Base-by-base conservation (phyloP, 495 filamentous ascomycete genomes). In the Xeromyces bisporus region DNA sequence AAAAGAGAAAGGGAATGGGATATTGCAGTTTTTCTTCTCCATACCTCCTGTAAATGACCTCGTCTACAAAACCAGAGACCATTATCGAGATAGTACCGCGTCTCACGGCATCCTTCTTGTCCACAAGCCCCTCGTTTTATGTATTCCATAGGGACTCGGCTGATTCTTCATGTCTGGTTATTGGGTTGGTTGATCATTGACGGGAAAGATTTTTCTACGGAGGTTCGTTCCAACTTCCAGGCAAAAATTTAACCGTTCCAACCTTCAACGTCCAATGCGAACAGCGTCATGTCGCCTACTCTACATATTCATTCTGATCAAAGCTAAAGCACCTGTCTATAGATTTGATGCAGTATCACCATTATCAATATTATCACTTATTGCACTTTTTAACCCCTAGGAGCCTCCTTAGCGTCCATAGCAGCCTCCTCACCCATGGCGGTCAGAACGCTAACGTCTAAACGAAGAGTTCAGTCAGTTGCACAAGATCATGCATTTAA, bases 381-480 rank as follows among this genome's bases (percentile, higher is more conserved):
- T 47, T 15, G 21, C 6, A 20, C 10, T 21, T 31, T 31, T 20
- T 20, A 17, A 27, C 10, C 26, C 26, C 62, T 53, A 48, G 77
- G 65, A 50, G 79, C 78, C 62, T 96, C 87, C 73, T 97, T 93
- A 62, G 75, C 77, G 53, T 93, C 85, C 50, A 93, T 80, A 43
- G 75, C 80, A 41, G 70, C 67, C 71, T 94, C 83, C 60, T 96
- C 86, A 45, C 79, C 78, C 89, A 99, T 99, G 53, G 89, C 75
- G 38, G 80, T 78, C 51, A 87, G 78, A 58, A 99, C 68, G 43
- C 83, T 80, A 48, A 96, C 71, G 53, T 83, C 86, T 93, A 41
- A n/a, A n/a, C n/a, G 5, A 34, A 12, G 32, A 11, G 26, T 39
- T 11, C 17, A 13, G 29, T 31, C 18, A 31, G 29, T 16, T 51